phyloP scores from a whole-genome alignment of 768 basidiomycete genomes.

The Dentipellis sp. region DNA sequence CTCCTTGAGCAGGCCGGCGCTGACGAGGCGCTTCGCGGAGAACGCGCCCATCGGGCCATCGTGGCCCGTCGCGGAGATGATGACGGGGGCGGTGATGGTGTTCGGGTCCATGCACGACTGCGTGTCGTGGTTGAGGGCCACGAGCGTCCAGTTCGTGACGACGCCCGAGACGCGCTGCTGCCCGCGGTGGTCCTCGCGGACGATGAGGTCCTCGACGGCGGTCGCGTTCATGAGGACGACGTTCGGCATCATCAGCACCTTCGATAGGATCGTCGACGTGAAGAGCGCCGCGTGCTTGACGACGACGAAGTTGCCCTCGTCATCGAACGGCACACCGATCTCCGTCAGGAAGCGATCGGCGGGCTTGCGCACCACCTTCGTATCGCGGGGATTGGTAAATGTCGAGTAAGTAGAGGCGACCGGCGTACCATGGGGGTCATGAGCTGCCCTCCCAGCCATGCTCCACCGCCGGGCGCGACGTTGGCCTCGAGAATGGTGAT shows the following conservation, averaged over 20 bases:
- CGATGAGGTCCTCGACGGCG: constrained; percentile 73
- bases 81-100: constrained; percentile 71
- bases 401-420: neutral
- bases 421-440: constrained; percentile 66
- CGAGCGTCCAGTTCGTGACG: constrained; percentile 46
- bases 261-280: constrained; percentile 67
- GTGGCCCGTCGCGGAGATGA: constrained; percentile 66
- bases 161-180: constrained; percentile 40
- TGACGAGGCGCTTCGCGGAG: constrained; percentile 70
- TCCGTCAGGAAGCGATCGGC: constrained; percentile 63
- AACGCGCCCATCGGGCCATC: constrained; percentile 79
- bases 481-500: constrained; percentile 63
- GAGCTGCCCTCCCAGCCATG: constrained; percentile 72
- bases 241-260: constrained; percentile 61
- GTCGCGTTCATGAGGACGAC: constrained; percentile 73
- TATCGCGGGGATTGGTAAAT: neutral
- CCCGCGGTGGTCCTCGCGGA: constrained; percentile 40
- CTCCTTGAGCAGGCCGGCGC: constrained; percentile 62
- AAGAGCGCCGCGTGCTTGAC: constrained; percentile 79
- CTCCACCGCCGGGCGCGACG: constrained; percentile 62
- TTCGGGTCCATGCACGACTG: constrained; percentile 65
- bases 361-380: constrained; percentile 67
- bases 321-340: constrained; percentile 66
- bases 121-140: constrained; percentile 56
- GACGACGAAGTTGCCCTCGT: constrained; percentile 69